Evolutionary conservation across 2,329 filamentous ascomycete genomes (phyloP), one percentile per base, ranked within the genome.

Genomic region (Cercospora nicotianae): DNA sequence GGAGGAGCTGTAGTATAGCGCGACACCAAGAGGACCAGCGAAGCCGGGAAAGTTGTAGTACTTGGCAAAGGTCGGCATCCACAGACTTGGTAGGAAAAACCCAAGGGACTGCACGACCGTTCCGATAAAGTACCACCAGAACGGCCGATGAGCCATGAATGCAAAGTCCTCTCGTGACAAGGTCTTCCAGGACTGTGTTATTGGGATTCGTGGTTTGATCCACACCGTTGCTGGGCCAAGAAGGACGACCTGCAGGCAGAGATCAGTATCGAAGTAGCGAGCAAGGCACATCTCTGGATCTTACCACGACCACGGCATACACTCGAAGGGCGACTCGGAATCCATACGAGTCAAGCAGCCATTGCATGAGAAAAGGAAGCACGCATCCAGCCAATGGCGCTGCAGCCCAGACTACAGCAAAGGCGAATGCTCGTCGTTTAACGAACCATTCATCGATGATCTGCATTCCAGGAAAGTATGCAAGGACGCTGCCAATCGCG

Each of bases 361-460:
- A 80, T 70, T 83, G 77, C 6, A 84, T 72, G 6, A 81, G 72
- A 8, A 84, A 68, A 0, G 83, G 83, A 23, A 84, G 76, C 12
- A 82, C 76, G 9, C 81, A 78, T 1, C 83, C 83, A 3, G 80
- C 80, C 6, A 81, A 71, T 1, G 83, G 83, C 8, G 81, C 80
- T 0, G 80, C 72, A 76, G 79, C 72, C 78, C 81, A 76, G 69
- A 85, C 82, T 5, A 82, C 81, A 4, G 85, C 85, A 72, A 82
- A 84, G 0, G 85, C 85, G 28, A 87, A 79, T 0, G 84, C 84
- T 72, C 84, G 83, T 20, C 80, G 77, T 13, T 76, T 77, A n/a
- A 86, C 78, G 75, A 86, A 87, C 81, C 76, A 89, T 72, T 87
- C 83, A 66, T 86, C 84, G 26, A 86, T 75, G 65, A 82, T 83